A percentile compares a stretch with the other conserved stretches of the same genome.
Conservation (phyloP, 495 filamentous ascomycete genomes). For the Daldinia bambusicola region DNA sequence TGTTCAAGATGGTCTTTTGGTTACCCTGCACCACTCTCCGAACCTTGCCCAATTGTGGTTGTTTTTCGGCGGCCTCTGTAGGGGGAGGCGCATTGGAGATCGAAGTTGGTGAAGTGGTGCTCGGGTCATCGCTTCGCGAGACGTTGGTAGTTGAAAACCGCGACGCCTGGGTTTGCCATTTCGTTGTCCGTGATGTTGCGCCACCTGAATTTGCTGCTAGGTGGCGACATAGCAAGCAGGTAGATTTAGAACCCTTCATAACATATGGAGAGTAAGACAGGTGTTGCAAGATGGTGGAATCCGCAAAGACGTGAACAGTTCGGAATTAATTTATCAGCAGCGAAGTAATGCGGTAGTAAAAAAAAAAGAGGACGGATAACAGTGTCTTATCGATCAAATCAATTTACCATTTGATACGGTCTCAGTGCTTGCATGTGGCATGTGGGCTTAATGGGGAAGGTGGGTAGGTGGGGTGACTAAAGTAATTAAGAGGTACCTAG, state of each 20-base stretch:
- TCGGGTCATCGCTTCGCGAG: slow-evolving; percentile 18
- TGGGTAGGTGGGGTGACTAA: no score
- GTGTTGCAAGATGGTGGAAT: slow-evolving; percentile 1
- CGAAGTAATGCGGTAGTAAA: background rate
- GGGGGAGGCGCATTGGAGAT: slow-evolving; percentile 2
- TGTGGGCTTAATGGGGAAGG: no score
- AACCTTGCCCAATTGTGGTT: background rate
- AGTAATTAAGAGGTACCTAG: no score
- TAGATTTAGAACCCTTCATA: slow-evolving; percentile 41
- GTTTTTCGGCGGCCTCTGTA: background rate
- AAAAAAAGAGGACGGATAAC: slow-evolving; percentile 15
- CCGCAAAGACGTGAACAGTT: background rate
- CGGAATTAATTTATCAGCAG: background rate
- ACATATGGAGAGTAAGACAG: slow-evolving; percentile 13
- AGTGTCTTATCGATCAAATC: slow-evolving; percentile 9
- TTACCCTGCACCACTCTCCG: slow-evolving; percentile 2
- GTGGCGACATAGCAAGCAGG: slow-evolving; percentile 46
- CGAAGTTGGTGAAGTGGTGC: background rate
- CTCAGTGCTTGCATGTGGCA: no score
- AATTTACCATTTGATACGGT: no score
- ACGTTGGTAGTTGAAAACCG: slow-evolving; percentile 21
- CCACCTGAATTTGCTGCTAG: slow-evolving; percentile 34
- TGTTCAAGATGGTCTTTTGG: background rate
- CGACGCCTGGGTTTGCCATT: slow-evolving; percentile 52
- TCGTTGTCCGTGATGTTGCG: slow-evolving; percentile 53